A percentile compares a stretch with the other conserved stretches of the same genome.
These are phyloP conservation scores for Penicillium crystallinum DNA, from an alignment of 495 filamentous ascomycete genomes.

Conservation along the genomic window DNA sequence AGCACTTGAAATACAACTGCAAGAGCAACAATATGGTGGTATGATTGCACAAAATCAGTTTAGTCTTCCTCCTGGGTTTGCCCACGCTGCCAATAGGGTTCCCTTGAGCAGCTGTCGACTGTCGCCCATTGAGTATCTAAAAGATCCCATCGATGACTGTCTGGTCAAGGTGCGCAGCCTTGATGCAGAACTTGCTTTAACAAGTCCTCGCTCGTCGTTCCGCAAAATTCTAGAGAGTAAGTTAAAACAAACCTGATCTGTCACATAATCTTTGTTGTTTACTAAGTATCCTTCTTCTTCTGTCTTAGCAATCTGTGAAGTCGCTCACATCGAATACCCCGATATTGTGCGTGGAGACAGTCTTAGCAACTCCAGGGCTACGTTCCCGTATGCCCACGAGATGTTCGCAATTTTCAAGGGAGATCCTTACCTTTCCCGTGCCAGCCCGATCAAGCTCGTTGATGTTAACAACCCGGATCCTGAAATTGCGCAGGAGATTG, in stretches of 20 bases:
- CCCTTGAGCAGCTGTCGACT: constrained; percentile 21
- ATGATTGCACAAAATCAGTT: not conserved
- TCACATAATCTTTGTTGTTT: not conserved
- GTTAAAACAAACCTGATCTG: not conserved
- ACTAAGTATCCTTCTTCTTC: not conserved
- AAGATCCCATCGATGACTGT: constrained; percentile 3
- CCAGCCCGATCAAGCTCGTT: constrained; percentile 23
- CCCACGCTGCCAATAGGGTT: constrained; percentile 12
- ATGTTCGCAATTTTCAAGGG: not conserved
- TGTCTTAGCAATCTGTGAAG: constrained; percentile 22
- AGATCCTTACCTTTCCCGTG: constrained; percentile 31
- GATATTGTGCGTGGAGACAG: constrained; percentile 10
- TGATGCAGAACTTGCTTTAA: not conserved
- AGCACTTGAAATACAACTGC: not conserved
- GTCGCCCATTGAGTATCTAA: constrained; percentile 3
- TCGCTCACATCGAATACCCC: constrained; percentile 19
- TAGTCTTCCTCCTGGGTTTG: not conserved
- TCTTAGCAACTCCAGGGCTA: not conserved
- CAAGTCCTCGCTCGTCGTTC: constrained; percentile 1
- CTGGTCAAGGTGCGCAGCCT: constrained; percentile 8
- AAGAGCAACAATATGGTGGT: not conserved
- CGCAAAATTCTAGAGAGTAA: constrained; percentile 7
- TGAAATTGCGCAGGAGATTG: constrained; percentile 13
- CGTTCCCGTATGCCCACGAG: not conserved
- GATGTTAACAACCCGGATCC: not conserved